Evolutionary conservation across 306 rosid species (phyloP).

Genomic region (Glycine soja): DNA sequence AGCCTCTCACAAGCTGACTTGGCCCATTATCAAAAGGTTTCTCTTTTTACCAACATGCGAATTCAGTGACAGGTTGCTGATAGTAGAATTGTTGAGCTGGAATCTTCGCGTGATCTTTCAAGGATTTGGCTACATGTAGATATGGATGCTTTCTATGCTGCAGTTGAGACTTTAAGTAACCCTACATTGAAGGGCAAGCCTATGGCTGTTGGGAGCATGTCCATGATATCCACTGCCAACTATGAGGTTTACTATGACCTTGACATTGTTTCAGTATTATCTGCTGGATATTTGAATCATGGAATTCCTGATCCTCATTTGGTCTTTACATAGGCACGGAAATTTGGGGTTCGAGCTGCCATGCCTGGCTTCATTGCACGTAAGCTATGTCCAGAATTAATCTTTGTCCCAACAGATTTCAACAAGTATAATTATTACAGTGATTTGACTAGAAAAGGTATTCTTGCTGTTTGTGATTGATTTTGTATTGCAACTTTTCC

Average conservation of each 20-base stretch:
- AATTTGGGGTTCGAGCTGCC: constrained; percentile 94
- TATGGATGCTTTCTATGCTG: constrained; percentile 99
- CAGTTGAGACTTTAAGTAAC: constrained; percentile 88
- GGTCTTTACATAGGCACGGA: constrained; percentile 69
- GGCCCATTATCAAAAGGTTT: constrained; percentile 57
- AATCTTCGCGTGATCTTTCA: constrained; percentile 78
- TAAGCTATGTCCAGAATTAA: constrained; percentile 82
- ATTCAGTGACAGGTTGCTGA: constrained; percentile 70
- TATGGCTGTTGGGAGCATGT: constrained; percentile 91
- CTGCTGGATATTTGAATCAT: background rate
- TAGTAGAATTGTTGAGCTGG: constrained; percentile 72
- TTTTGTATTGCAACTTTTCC: constrained; percentile 24
- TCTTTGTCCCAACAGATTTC: constrained; percentile 84
- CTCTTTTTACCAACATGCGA: too few relatives aligned
- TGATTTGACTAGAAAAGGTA: constrained; percentile 84
- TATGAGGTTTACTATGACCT: constrained; percentile 71
- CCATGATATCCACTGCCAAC: constrained; percentile 96
- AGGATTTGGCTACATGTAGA: constrained; percentile 95
- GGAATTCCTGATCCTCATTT: constrained; percentile 17
- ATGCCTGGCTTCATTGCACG: constrained; percentile 98
- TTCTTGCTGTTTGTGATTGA: constrained; percentile 37
- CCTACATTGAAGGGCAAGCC: constrained; percentile 77
- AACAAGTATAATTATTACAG: constrained; percentile 79
- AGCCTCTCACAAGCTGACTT: constrained; percentile 67
- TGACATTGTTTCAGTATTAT: too few relatives aligned